Base-by-base conservation (phyloP, 2,329 filamentous ascomycete genomes). In the Apiospora sp. region DNA sequence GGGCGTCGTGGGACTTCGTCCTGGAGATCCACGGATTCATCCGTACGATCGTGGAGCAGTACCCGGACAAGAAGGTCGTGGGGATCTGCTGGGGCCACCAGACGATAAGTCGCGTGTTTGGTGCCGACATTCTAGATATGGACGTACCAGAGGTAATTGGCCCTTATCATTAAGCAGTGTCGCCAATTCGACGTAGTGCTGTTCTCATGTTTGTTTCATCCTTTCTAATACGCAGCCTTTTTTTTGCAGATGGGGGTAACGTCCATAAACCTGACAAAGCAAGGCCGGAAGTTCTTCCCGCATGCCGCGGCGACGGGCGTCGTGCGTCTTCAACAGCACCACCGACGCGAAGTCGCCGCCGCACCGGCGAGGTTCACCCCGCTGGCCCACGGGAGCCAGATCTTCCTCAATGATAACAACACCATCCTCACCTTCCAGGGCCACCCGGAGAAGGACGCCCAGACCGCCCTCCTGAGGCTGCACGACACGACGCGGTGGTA, bases 1-100 rank as follows among this genome's bases (percentile, higher is more conserved):
- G 81, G 71, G 81, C 80, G 70, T 78, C 74, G 1, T 79, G 82
- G 68, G 75, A 75, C n/a, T 86, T 85, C 84, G 83, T 86, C 24
- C 74, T 84, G 49, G 80, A 82, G 49, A 79, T 86, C 8, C 81
- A 85, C 73, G 76, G 79, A 2, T 86, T 84, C 73, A 75, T 86
- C 22, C 77, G 80, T 30, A 76, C 77, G 6, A 76, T 83, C 16
- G 81, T 82, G 19, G 71, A 74, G 16, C 74, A 77, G 16, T 79
- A 77, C 72, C 79, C 80, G 16, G 74, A 76, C 34, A 80, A 80
- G 75, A 81, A 81, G 73, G 71, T 81, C 58, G 41, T 85, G 79
- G 84, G 86, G 37, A 86, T 85, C 69, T 88, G 86, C 75, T 86
- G 84, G 84, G 84, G 84, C 16, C 84, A 86, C 75, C 84, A 86